phyloP scores from a whole-genome alignment of 108 stramenopile genomes.

The Fragilariopsis cylindrus region DNA sequence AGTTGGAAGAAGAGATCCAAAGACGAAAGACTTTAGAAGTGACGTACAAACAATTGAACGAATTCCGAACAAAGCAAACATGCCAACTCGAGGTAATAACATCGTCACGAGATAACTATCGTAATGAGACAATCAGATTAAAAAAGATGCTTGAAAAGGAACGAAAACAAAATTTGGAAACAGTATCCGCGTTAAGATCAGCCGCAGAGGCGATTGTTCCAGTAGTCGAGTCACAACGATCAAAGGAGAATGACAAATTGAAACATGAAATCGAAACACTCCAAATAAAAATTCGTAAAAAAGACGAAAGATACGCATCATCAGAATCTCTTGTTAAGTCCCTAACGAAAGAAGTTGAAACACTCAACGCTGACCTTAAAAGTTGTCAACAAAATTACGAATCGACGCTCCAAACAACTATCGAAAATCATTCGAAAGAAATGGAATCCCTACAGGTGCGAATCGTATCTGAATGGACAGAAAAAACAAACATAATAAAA shows the following conservation, averaged over 20 bases:
- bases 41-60: background rate
- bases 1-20: slow-evolving; percentile 9
- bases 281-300: background rate
- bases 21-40: background rate
- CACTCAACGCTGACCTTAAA: slow-evolving; percentile 10
- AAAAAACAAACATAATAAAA: background rate
- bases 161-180: background rate
- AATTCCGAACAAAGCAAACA: slow-evolving; percentile 8
- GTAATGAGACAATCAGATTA: background rate
- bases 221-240: background rate
- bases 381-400: background rate
- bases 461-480: background rate
- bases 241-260: background rate
- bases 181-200: background rate
- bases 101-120: background rate
- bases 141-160: background rate
- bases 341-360: slow-evolving; percentile 7
- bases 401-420: background rate
- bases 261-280: background rate
- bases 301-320: background rate
- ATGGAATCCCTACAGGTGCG: background rate
- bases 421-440: background rate
- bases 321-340: slow-evolving; percentile 9
- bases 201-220: no score
- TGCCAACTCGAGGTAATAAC: slow-evolving; percentile 4